A percentile compares a stretch with the other conserved stretches of the same genome.
Evolutionary conservation across 192 early-diverging fungal species (phyloP).

Genomic region (Coemansia sp.): DNA sequence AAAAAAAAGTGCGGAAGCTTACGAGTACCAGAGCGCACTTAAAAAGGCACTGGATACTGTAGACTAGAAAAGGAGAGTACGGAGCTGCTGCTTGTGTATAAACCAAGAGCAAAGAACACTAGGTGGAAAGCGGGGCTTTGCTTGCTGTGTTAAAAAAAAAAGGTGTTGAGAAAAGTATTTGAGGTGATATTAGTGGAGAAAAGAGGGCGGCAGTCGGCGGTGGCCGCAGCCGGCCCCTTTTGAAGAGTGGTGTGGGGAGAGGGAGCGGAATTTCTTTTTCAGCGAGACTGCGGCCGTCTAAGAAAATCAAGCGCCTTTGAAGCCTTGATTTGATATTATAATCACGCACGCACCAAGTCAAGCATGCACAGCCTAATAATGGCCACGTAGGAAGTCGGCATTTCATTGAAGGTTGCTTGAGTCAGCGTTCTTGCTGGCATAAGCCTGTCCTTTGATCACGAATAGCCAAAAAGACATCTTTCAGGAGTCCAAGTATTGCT

Average conservation of each 20-base stretch:
- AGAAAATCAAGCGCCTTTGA: neutral
- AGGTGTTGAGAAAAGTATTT: slow-evolving; percentile 4
- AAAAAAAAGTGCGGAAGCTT: slow-evolving; percentile 1
- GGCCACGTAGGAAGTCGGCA: too few relatives aligned
- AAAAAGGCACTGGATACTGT: slow-evolving; percentile 12
- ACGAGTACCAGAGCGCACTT: slow-evolving; percentile 6
- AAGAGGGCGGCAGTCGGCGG: neutral
- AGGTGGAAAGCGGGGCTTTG: neutral
- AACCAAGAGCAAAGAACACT: slow-evolving; percentile 2
- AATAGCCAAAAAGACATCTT: too few relatives aligned
- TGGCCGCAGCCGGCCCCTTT: slow-evolving; percentile 22
- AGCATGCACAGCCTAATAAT: too few relatives aligned
- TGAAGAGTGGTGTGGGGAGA: neutral
- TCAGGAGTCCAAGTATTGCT: too few relatives aligned
- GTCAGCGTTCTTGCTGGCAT: too few relatives aligned
- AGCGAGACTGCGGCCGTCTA: neutral
- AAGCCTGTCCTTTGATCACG: too few relatives aligned
- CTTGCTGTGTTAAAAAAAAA: slow-evolving; percentile 10
- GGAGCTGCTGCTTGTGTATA: neutral
- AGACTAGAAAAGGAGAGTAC: neutral
- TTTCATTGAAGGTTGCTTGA: too few relatives aligned
- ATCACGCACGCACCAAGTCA: neutral
- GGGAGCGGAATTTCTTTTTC: neutral
- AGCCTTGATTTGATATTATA: neutral
- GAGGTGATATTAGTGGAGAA: slow-evolving; percentile 6